Base-by-base conservation (phyloP, 225 moss, liverwort and hornwort species). In the Pseudisothecium myosuroides region DNA sequence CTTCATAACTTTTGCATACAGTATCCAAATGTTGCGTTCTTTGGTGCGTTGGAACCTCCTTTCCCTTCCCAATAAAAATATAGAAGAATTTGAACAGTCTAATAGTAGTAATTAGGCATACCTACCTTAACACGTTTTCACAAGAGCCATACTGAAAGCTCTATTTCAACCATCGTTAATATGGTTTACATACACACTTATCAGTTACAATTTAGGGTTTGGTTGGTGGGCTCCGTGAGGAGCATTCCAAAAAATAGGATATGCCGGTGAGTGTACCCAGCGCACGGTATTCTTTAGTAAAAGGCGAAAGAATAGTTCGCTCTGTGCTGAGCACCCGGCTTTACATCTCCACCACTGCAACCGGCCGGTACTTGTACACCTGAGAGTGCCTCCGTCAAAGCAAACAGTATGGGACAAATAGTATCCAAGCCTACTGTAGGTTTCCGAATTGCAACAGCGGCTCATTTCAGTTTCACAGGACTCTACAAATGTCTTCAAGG, bases 261-360 rank as follows among this genome's bases (percentile, higher is more conserved):
- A 92, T 87, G 80, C 89, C 90, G 79, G 52, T 75, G 2, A 2
- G 63, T 87, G 90, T 91, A 87, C 90, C 88, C 91, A 87, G 92
- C 92, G 90, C 93, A 93, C 90, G 94, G 93, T 94, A 93, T 94
- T 92, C 95, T 93, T 95, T 93, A 92, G 94, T 95, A 93, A 90
- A 90, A 95, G 93, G 94, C 90, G 92, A 95, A 94, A 92, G 93
- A 94, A 90, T 91, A 93, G 90, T 94, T 94, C 91, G 90, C 94
- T 90, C 59, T 92, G 90, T 68, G 91, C 92, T 89, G 88, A 88
- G 86, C 89, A 92, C 85, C 67, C 85, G 80, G 64, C 66, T 91
- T 6, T 7, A 4, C 8, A 11, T 0, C 11, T n/a, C 0, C 0
- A 0, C 0, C 0, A 0, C 0, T 0, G 7, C 0, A 7, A 19